Percentiles rank a stretch among this genome's conserved stretches.
These are phyloP conservation scores for Microascus cirrosus DNA, from an alignment of 2,329 filamentous ascomycete genomes.

Conservation along the genomic window DNA sequence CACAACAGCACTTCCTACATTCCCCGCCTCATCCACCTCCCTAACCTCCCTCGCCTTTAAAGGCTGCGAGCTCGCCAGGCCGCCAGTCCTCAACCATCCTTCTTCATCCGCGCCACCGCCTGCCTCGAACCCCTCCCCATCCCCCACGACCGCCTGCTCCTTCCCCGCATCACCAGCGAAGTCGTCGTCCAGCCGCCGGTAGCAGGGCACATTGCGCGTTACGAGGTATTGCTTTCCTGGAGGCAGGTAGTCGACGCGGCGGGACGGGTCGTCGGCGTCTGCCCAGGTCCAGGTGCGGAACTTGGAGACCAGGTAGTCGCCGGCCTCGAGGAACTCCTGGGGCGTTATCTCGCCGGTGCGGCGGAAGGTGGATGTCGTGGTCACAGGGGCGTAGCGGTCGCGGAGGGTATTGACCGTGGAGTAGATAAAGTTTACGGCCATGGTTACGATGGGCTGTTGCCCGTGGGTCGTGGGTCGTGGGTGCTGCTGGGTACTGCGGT, in stretches of 20 bases:
- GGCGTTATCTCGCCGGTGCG: conserved; percentile 91
- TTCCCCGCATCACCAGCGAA: conserved; percentile 81
- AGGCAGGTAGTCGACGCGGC: conserved; percentile 73
- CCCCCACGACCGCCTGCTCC: conserved; percentile 76
- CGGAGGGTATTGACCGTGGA: conserved; percentile 86
- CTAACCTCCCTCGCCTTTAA: conserved; percentile 70
- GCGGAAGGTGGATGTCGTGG: conserved; percentile 86
- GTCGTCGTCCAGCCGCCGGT: conserved; percentile 82
- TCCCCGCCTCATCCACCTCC: conserved; percentile 81
- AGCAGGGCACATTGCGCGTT: conserved; percentile 88
- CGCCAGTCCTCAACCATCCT: conserved; percentile 85
- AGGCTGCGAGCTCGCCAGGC: conserved; percentile 62
- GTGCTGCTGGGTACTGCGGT: neutral
- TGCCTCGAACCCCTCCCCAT: conserved; percentile 52
- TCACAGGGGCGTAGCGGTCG: conserved; percentile 82
- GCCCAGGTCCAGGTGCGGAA: conserved; percentile 98
- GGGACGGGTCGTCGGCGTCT: conserved; percentile 69
- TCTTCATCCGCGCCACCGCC: conserved; percentile 54
- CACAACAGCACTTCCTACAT: conserved; percentile 64
- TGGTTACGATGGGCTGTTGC: conserved; percentile 10
- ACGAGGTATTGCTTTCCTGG: conserved; percentile 90
- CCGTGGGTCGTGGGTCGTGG: no score
- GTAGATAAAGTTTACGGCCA: conserved; percentile 75
- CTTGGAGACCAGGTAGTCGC: conserved; percentile 97
- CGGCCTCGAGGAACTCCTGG: conserved; percentile 90